Evolutionary conservation across 805 yeast genomes (phyloP).

Genomic region (Yarrowia hollandica): DNA sequence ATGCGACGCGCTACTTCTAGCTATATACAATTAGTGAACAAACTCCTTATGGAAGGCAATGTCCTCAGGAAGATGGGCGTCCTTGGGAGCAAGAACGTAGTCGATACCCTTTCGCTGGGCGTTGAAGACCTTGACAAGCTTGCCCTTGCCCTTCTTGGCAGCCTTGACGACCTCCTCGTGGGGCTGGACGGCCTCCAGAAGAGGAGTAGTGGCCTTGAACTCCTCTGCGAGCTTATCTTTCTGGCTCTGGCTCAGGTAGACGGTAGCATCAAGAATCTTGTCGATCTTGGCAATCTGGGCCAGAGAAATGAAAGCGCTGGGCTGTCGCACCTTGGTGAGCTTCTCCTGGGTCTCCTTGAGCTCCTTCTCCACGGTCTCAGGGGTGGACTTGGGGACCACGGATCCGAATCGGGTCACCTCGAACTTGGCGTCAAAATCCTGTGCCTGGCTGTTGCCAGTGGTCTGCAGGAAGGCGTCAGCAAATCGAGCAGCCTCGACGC

Average conservation of each 20-base stretch:
- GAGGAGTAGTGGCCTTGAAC: conserved; percentile 8
- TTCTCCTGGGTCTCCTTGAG: background rate
- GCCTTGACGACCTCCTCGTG: conserved; percentile 24
- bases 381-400: conserved; percentile 3
- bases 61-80: conserved; percentile 7
- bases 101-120: conserved; percentile 23
- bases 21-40: conserved; percentile 27
- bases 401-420: conserved; percentile 1
- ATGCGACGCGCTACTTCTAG: too few species aligned
- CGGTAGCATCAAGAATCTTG: background rate
- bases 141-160: conserved; percentile 27
- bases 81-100: conserved; percentile 27
- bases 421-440: conserved; percentile 7
- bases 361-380: conserved; percentile 19
- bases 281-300: conserved; percentile 18
- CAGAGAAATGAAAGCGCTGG: background rate
- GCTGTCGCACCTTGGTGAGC: conserved; percentile 8
- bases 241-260: background rate
- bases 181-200: conserved; percentile 19
- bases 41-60: conserved; percentile 26
- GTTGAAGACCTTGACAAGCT: conserved; percentile 26
- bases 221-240: conserved; percentile 2
- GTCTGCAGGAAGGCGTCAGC: conserved; percentile 20
- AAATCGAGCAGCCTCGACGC: conserved; percentile 13
- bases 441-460: background rate